Evolutionary conservation across 164 flowering plant species (phyloP).

Genomic region (Liriodendron chinense): DNA sequence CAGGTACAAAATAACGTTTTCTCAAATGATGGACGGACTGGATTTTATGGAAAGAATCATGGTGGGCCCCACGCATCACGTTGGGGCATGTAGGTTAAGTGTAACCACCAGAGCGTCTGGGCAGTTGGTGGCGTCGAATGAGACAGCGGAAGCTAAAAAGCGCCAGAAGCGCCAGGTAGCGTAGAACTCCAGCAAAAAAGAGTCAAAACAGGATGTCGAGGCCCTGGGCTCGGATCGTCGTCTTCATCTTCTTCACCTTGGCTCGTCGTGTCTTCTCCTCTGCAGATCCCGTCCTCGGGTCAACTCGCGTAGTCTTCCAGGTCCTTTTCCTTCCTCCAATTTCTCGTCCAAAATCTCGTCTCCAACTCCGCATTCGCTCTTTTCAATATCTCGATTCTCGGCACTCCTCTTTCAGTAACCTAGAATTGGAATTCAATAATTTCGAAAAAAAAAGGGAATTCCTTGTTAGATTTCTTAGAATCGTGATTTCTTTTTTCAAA

Average conservation of each 20-base stretch:
- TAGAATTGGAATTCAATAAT: neutral
- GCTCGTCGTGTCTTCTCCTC: slow-evolving; percentile 12
- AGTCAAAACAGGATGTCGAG: neutral
- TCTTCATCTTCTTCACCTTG: slow-evolving; percentile 12
- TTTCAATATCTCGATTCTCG: too few relatives aligned
- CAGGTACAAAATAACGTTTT: too few relatives aligned
- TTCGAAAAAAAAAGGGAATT: neutral
- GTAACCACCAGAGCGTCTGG: too few relatives aligned
- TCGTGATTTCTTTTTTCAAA: neutral
- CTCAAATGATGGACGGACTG: too few relatives aligned
- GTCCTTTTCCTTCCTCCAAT: slow-evolving; percentile 17
- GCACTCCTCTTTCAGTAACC: neutral
- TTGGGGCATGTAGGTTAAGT: too few relatives aligned
- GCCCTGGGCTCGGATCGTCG: slow-evolving; percentile 13
- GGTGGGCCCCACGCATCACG: too few relatives aligned
- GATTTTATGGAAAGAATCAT: too few relatives aligned
- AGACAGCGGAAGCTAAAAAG: too few relatives aligned
- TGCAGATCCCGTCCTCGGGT: slow-evolving; percentile 49
- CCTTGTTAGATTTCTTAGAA: neutral
- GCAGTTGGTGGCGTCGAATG: too few relatives aligned
- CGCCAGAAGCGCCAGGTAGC: too few relatives aligned
- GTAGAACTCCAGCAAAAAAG: neutral
- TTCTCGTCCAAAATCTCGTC: neutral
- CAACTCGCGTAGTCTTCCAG: slow-evolving; percentile 84
- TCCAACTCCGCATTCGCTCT: neutral